These are phyloP conservation scores for Spiraea crenata DNA, from an alignment of 331 rosid genomes.

Conservation along the genomic window DNA sequence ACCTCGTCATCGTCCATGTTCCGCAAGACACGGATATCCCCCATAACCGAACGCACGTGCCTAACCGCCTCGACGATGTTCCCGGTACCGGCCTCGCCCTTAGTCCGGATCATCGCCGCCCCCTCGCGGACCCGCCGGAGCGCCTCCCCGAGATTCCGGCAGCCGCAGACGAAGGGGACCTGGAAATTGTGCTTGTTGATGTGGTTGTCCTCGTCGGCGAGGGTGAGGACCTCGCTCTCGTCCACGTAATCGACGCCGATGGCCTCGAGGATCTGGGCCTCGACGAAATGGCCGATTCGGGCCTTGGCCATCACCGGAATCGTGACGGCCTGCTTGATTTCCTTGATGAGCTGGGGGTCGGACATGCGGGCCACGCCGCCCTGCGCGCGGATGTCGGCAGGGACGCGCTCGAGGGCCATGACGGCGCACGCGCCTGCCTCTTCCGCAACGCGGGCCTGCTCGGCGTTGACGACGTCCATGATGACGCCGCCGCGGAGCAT, in stretches of 20 bases:
- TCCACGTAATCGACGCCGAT: constrained; percentile 43
- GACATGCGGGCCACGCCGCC: constrained; percentile 47
- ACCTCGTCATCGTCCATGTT: constrained; percentile 51
- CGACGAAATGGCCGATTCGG: constrained; percentile 44
- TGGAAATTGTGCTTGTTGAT: constrained; percentile 45
- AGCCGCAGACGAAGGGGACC: constrained; percentile 45
- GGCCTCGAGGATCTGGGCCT: constrained; percentile 47
- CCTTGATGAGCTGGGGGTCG: constrained; percentile 43
- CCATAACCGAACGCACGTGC: constrained; percentile 47
- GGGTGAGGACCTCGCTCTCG: constrained; percentile 42
- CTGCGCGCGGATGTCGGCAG: constrained; percentile 40
- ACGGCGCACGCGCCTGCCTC: constrained; percentile 48
- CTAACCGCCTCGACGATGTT: constrained; percentile 43
- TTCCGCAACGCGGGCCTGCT: constrained; percentile 44
- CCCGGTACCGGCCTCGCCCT: constrained; percentile 47
- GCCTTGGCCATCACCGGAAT: constrained; percentile 49
- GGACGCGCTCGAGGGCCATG: constrained; percentile 44
- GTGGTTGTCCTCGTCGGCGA: constrained; percentile 44
- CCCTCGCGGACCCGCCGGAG: constrained; percentile 44
- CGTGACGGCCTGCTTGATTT: constrained; percentile 43
- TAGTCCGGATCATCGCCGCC: constrained; percentile 46
- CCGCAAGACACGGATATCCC: constrained; percentile 41
- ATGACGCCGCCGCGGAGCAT: constrained; percentile 52
- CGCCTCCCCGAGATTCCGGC: constrained; percentile 49
- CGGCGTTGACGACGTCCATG: constrained; percentile 50